These are phyloP conservation scores for Aspergillus affinis DNA, from an alignment of 495 filamentous ascomycete genomes.

Conservation along the genomic window DNA sequence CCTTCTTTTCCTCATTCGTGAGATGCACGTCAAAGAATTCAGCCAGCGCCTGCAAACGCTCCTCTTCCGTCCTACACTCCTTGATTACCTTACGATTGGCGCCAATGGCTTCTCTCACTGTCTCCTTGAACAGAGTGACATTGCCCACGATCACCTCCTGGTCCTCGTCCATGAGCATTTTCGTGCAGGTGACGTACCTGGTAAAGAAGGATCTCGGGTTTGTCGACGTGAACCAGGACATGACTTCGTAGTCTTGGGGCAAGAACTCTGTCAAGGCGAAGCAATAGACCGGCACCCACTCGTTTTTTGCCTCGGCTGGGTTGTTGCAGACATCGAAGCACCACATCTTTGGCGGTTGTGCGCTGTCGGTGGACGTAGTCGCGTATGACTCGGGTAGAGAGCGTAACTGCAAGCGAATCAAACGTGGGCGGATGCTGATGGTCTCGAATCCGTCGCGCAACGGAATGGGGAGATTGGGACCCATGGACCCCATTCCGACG, in stretches of 20 bases:
- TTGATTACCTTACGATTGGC: constrained; percentile 38
- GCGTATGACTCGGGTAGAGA: constrained; percentile 43
- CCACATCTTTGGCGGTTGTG: constrained; percentile 40
- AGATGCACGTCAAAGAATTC: constrained; percentile 48
- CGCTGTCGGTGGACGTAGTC: constrained; percentile 30
- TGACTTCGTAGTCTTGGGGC: constrained; percentile 52
- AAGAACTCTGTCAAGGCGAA: constrained; percentile 58
- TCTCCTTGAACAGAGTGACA: constrained; percentile 51
- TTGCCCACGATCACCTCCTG: constrained; percentile 49
- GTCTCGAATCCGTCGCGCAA: constrained; percentile 39
- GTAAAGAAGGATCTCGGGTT: constrained; percentile 49
- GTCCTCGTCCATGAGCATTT: constrained; percentile 46
- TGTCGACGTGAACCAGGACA: constrained; percentile 51
- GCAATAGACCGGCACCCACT: constrained; percentile 55
- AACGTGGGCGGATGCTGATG: constrained; percentile 39
- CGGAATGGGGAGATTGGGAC: constrained; percentile 49
- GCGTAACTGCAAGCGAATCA: constrained; percentile 30
- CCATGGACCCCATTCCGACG: constrained; percentile 64
- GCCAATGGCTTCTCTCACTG: constrained; percentile 51
- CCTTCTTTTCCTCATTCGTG: constrained; percentile 42
- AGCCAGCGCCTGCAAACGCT: constrained; percentile 44
- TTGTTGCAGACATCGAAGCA: constrained; percentile 2
- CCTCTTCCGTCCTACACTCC: constrained; percentile 41
- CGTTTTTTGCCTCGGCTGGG: constrained; percentile 19
- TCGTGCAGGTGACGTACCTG: constrained; percentile 43